phyloP scores from a whole-genome alignment of 1,139 yeast genomes.

The Magnusiomyces paraingens region DNA sequence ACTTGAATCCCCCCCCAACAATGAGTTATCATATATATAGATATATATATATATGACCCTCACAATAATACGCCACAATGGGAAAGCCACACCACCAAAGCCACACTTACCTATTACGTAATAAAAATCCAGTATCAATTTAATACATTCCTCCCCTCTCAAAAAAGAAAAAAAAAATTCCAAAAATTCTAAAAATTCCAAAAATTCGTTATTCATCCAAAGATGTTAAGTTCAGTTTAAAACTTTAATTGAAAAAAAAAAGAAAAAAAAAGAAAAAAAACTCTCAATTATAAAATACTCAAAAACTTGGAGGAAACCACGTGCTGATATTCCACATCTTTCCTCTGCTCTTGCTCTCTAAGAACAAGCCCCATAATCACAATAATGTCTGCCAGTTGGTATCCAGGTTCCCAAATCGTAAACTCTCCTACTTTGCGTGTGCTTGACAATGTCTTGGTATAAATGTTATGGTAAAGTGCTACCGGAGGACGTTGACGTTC shows the following conservation, averaged over 20 bases:
- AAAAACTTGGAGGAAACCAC: constrained; percentile 2
- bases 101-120: no score
- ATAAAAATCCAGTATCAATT: no score
- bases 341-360: constrained; percentile 17
- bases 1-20: no score
- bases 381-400: constrained; percentile 14
- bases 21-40: no score
- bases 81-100: no score
- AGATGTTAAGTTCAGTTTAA: not conserved
- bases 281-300: not conserved
- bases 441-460: constrained; percentile 10
- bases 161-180: no score
- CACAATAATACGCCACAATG: no score
- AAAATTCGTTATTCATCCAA: no score
- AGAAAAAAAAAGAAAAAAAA: not conserved
- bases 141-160: no score
- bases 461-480: constrained; percentile 15
- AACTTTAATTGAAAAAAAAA: not conserved
- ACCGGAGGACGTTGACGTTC: constrained; percentile 14
- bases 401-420: constrained; percentile 18
- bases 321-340: constrained; percentile 15
- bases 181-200: no score
- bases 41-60: no score
- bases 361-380: constrained; percentile 17
- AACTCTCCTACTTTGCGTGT: constrained; percentile 18